Evolutionary conservation across 78 protist species (phyloP).

Genomic region (Tieghemostelium lacteum): DNA sequence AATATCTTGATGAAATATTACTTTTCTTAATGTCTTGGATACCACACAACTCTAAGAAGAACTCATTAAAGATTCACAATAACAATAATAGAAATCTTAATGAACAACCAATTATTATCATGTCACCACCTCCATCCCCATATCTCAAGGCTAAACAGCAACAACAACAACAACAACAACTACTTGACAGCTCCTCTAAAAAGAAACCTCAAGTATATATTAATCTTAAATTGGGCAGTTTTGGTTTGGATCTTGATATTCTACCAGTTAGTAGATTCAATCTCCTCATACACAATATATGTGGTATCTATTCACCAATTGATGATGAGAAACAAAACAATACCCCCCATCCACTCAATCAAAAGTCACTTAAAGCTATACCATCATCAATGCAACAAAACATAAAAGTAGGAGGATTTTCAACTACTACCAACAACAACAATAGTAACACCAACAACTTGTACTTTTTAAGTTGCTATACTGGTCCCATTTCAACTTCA

Average conservation of each 20-base stretch:
- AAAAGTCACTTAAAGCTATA: background rate
- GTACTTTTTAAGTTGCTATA: conserved; percentile 37
- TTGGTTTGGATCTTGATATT: conserved; percentile 69
- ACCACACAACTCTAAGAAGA: conserved; percentile 9
- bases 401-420: background rate
- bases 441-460: background rate
- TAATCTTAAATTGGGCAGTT: conserved; percentile 17
- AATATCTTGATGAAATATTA: conserved; percentile 57
- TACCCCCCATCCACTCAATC: background rate
- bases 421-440: background rate
- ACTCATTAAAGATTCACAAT: background rate
- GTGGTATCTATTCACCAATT: conserved; percentile 57
- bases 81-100: no score
- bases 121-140: conserved; percentile 47
- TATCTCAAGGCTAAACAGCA: background rate
- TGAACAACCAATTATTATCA: no score
- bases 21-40: conserved; percentile 36
- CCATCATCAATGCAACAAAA: background rate
- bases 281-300: conserved; percentile 46
- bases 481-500: conserved; percentile 38
- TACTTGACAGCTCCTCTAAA: background rate
- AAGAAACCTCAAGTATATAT: conserved; percentile 62
- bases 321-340: conserved; percentile 11
- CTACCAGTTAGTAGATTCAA: conserved; percentile 66
- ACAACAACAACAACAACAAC: background rate